Base-by-base conservation (phyloP, 345 rosid genomes). In the Crucihimalaya himalaica region DNA sequence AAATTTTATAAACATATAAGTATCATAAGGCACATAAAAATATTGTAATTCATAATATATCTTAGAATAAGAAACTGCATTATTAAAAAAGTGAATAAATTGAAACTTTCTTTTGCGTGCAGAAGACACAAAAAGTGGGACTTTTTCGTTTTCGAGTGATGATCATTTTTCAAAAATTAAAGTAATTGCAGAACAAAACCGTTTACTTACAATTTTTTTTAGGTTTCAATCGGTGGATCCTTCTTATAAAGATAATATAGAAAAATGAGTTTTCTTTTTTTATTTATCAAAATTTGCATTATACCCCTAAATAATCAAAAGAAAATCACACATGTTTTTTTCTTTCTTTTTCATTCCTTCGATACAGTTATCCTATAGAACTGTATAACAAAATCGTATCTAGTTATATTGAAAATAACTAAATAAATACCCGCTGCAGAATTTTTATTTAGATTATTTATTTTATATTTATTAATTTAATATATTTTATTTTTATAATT, bases 31-130 rank as follows among this genome's bases (percentile, higher is more conserved):
- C 23, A 13, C 71, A 21, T 21, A 21, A n/a, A 51, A 66, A 11
- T 66, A 37, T 20, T 35, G 15, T 31, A 21, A 34, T 50, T 51
- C 35, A 12, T 64, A 43, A 43, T 27, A 43, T n/a, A 27, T 37
- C 27, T 11, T 28, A 62, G 66, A 42, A 42, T 25, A 23, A 15
- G 34, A 16, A 25, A 19, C 9, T 62, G 35, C 35, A 65, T 6
- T 32, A 11, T n/a, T 13, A 40, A 40, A 13, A 5, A 15, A 60
- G 5, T 16, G 21, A 16, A n/a, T 12, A 23, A 25, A 52, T 20
- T 21, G 71, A 67, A 67, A 12, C 25, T 67, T 53, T 53, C 72
- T 42, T 42, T 68, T 42, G 73, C 73, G 63, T 68, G 63, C 29
- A 65, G 42, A 32, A 34, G 63, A 53, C 12, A 54, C 40, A 53